Evolutionary conservation across 495 filamentous ascomycete genomes (phyloP), one percentile per base, ranked within the genome.

Genomic region (Tuber borchii): DNA sequence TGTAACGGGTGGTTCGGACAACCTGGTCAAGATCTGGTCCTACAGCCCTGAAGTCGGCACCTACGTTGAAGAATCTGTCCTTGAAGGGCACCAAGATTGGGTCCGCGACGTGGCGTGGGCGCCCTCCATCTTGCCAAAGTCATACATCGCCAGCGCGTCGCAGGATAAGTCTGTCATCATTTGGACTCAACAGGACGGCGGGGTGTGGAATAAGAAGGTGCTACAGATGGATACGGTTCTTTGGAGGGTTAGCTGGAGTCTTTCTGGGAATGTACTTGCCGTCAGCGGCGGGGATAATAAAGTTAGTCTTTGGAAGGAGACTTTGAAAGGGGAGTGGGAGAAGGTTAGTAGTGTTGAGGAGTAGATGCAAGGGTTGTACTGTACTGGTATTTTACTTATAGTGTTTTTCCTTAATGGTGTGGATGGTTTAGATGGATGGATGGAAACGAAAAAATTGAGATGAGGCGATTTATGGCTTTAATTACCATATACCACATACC

Each of bases 101-200:
- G 95, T 99, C 71, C 92, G 95, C 70, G 96, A 99, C 83, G 95
- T 99, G 12, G 93, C 95, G 20, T 98, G 96, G 96, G 92, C 91
- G 69, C 95, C 95, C 10, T 96, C 93, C 73, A 92, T 98, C 69
- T 87, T 98, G 76, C 91, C 92, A 82, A 98, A 97, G 87, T 90
- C 89, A 69, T 99, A 99, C 86, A 97, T 99, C 78, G 96, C 95
- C 37, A 92, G 90, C 22, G 95, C 95, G 20, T 91, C 89, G n/a
- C 94, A 98, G 86, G 95, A 99, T 81, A 94, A 94, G 87, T 97
- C 93, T 17, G 95, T 98, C 73, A 89, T 94, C 73, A 97, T 99
- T 84, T 99, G 96, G 96, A 98, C 94, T 26, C 90, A 87, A 51
- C 72, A 78, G 7, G 42, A 69, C 20, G 42, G 74, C 5, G 43